Evolutionary conservation across 495 filamentous ascomycete species (phyloP), one percentile per base, ranked within the genome.

Genomic region (Penicillium nucicola): DNA sequence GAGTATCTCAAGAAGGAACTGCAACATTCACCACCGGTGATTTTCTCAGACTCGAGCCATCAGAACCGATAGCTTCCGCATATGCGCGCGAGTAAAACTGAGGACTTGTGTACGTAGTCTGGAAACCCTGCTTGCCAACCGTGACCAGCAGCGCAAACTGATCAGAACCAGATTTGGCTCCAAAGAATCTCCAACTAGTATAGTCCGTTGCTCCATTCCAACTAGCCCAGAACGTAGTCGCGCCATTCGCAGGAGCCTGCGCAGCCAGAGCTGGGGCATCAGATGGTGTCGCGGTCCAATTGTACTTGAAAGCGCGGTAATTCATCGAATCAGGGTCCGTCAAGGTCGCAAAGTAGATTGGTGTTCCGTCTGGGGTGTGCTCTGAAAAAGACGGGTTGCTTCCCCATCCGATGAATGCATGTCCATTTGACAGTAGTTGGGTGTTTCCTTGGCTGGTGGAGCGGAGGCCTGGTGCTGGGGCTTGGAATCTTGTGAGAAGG

Each of bases 351-450:
- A 49, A 51, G 40, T 74, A 73, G 3, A 79, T 47, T 0, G 64
- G 56, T 13, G 64, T 67, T 1, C 78, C 78, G 40, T 77, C 65
- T 3, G 63, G 51, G 2, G 60, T 62, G 49, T 73, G 75, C 49
- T 83, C 78, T 0, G 71, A 77, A 37, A 79, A 58, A 18, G 69
- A 71, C 0, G 71, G 65, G 13, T 67, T 61, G 15, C 67, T 68
- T 13, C 79, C 76, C 77, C 76, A 81, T 34, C 75, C 73, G 7
- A 80, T 65, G 7, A 80, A 67, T 6, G 67, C 53, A 38, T 78
- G 75, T 15, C 71, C 75, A 34, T 67, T 65, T 0, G 74, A 69
- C 0, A 83, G 68, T 0, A 76, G 46, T 52, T 82, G 81, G 8
- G 71, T 64, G 45, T 72, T 79, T 12, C 79, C 80, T 51, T 79